phyloP scores from a whole-genome alignment of 306 rosid genomes.

The Cicer bijugum region DNA sequence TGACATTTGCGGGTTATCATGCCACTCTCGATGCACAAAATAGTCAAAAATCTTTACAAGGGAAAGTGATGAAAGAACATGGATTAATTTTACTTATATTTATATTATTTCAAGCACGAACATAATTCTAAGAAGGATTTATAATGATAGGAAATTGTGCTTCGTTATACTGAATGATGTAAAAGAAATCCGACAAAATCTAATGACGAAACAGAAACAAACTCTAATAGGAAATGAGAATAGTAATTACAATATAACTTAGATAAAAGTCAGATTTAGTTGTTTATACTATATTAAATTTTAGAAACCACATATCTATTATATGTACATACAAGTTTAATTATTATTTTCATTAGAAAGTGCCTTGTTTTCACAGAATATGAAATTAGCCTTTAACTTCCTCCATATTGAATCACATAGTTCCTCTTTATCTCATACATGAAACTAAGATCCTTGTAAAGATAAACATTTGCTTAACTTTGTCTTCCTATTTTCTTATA shows the following conservation, averaged over 20 bases:
- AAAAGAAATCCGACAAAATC: too few species aligned
- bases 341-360: slow-evolving; percentile 18
- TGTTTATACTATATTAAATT: too few species aligned
- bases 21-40: neutral
- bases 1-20: neutral
- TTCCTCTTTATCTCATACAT: slow-evolving; percentile 4
- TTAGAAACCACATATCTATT: too few species aligned
- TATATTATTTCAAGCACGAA: neutral
- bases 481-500: neutral
- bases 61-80: neutral
- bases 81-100: neutral
- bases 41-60: neutral
- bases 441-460: neutral
- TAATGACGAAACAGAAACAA: too few species aligned
- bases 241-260: too few species aligned
- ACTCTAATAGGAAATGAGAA: too few species aligned
- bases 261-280: too few species aligned
- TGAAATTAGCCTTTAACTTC: neutral
- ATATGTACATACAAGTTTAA: neutral
- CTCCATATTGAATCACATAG: slow-evolving; percentile 19
- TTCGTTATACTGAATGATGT: too few species aligned
- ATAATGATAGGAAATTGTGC: too few species aligned
- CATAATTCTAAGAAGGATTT: too few species aligned
- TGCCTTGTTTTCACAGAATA: too few species aligned
- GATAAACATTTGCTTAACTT: slow-evolving; percentile 15